Base-by-base conservation (phyloP, 495 filamentous ascomycete genomes). In the Lindgomyces ingoldianus region DNA sequence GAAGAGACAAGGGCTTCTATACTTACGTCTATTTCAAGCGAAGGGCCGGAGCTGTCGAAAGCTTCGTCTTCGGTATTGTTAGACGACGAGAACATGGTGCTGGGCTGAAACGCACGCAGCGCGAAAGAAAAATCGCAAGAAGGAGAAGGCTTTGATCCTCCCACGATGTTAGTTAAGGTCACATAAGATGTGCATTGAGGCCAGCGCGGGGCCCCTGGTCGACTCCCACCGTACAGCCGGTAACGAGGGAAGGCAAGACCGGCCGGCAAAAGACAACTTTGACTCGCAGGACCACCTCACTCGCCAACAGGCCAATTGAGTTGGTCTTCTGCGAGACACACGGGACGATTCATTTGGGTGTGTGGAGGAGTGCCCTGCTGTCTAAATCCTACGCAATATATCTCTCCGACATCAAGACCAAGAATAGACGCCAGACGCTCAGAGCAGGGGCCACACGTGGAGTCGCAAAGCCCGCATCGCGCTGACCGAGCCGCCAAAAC, bases 11-110 rank as follows among this genome's bases (percentile, higher is more conserved):
- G n/a, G n/a, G n/a, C n/a, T n/a, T n/a, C n/a, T n/a, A n/a, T n/a
- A n/a, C 64, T 61, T 41, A 67, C 64, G 51, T 67, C 64, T 14
- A 56, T 56, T 39, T 67, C 64, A n/a, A 67, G 57, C 12, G 57
- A 67, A 11, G 57, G 57, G 36, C 57, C 64, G 9, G 56, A 54
- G 56, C 57, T 67, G 29, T 54, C 24, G 21, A 49, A 45, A 2
- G 25, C 44, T 8, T 64, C 60, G 25, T 55, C 25, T 4, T 59
- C 57, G 12, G 11, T 29, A 11, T 21, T 27, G 24, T 30, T 48
- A 11, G 41, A 21, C 55, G 39, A 12, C n/a, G 30, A 8, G 22
- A 18, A 42, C 4, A 16, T n/a, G n/a, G 2, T 21, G 24, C 6
- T 14, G 33, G 6, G 6, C 6, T 39, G 33, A 14, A 39, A 39